Evolutionary conservation across 2,329 filamentous ascomycete genomes (phyloP).

Genomic region (Lithohypha guttulata): DNA sequence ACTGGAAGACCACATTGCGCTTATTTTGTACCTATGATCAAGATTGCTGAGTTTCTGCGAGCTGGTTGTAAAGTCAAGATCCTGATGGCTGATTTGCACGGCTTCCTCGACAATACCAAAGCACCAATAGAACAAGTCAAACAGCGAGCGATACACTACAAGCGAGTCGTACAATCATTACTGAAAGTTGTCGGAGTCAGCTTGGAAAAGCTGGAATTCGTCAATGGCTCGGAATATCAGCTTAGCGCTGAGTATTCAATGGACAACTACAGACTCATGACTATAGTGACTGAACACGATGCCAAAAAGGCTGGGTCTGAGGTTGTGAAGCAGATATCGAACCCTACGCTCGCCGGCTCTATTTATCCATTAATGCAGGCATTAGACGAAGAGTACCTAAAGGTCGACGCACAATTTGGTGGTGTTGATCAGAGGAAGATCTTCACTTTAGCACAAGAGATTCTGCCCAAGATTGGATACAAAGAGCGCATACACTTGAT

Average conservation of each 20-base stretch:
- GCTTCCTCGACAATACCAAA: constrained; percentile 47
- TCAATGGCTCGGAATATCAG: constrained; percentile 78
- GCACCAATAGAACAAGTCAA: constrained; percentile 81
- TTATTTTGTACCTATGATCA: constrained; percentile 80
- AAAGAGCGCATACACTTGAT: constrained; percentile 62
- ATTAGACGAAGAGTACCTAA: constrained; percentile 80
- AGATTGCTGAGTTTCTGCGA: constrained; percentile 76
- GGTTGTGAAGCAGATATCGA: constrained; percentile 82
- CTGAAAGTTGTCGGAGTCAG: constrained; percentile 69
- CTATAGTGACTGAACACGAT: constrained; percentile 63
- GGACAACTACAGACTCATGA: constrained; percentile 71
- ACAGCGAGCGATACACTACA: constrained; percentile 74
- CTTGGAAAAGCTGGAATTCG: constrained; percentile 68
- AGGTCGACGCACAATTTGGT: constrained; percentile 80
- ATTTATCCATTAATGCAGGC: constrained; percentile 83
- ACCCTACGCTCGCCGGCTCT: constrained; percentile 61
- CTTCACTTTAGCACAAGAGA: constrained; percentile 75
- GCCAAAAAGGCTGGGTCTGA: constrained; percentile 87
- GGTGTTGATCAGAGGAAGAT: constrained; percentile 80
- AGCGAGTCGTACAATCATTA: constrained; percentile 60
- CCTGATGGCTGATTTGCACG: constrained; percentile 57
- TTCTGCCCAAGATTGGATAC: constrained; percentile 77
- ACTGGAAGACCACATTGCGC: constrained; percentile 82
- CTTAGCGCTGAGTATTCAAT: constrained; percentile 59
- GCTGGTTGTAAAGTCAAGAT: constrained; percentile 76